These are phyloP conservation scores for Nevesoporus exiguus DNA, from an alignment of 768 basidiomycete species.

Conservation along the genomic window DNA sequence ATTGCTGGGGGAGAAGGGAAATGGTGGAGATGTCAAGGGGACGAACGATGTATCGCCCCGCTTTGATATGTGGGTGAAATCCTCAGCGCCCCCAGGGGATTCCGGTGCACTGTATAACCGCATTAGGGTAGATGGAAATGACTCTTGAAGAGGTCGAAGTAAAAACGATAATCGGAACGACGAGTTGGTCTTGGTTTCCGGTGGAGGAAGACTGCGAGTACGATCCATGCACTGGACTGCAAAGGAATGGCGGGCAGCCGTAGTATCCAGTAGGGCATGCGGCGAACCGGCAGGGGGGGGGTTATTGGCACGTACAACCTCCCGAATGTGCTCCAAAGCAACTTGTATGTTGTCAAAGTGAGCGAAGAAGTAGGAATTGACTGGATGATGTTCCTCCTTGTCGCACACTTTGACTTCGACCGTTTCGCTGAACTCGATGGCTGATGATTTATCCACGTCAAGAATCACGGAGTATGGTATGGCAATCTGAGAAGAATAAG, in stretches of 20 bases:
- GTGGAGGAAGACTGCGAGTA: slow-evolving; percentile 35
- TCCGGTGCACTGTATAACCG: slow-evolving; percentile 33
- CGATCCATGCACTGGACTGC: slow-evolving; percentile 37
- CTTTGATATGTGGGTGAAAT: slow-evolving; percentile 69
- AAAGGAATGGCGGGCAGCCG: slow-evolving; percentile 37
- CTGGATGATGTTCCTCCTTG: slow-evolving; percentile 67
- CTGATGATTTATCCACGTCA: slow-evolving; percentile 83
- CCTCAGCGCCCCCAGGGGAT: slow-evolving; percentile 45
- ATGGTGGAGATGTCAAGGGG: slow-evolving; percentile 48
- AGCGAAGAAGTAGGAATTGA: slow-evolving; percentile 92
- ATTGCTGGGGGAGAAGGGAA: slow-evolving; percentile 16
- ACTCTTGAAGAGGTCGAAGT: slow-evolving; percentile 66
- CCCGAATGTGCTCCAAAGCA: slow-evolving; percentile 79
- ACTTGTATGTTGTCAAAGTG: slow-evolving; percentile 82
- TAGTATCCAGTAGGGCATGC: slow-evolving; percentile 55
- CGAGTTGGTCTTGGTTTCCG: slow-evolving; percentile 35
- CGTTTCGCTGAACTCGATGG: slow-evolving; percentile 95
- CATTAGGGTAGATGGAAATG: slow-evolving; percentile 36
- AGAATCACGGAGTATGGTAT: slow-evolving; percentile 89
- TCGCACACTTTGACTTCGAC: slow-evolving; percentile 92
- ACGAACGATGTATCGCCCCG: slow-evolving; percentile 55
- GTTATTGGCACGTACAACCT: slow-evolving; percentile 62
- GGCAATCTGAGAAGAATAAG: slow-evolving; percentile 58
- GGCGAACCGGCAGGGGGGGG: slow-evolving; percentile 23
- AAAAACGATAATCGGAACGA: slow-evolving; percentile 64